Evolutionary conservation across 768 basidiomycete species (phyloP).

Genomic region (Coprinellus micaceus): DNA sequence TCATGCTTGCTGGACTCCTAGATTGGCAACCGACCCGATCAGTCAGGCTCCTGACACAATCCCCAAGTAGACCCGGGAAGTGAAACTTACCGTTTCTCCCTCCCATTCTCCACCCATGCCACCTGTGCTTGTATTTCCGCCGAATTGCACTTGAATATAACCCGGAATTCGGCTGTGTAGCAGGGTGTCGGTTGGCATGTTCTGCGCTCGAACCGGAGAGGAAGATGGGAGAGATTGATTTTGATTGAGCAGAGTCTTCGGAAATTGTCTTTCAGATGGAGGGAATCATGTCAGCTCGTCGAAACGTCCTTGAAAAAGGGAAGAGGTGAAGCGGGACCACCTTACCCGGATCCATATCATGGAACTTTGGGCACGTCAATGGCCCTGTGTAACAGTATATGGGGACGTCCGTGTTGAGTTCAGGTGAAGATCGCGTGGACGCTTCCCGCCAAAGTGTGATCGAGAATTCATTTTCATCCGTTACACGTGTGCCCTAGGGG

Average conservation of each 20-base stretch:
- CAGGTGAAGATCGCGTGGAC: not conserved
- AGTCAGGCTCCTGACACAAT: too few relatives aligned
- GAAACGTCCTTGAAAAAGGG: too few relatives aligned
- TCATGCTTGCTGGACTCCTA: too few relatives aligned
- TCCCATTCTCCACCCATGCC: constrained; percentile 2
- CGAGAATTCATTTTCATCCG: constrained; percentile 40
- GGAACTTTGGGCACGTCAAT: not conserved
- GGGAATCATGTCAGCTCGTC: not conserved
- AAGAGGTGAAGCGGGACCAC: not conserved
- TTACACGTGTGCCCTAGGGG: constrained; percentile 46
- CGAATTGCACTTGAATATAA: constrained; percentile 1
- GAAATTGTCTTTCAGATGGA: not conserved
- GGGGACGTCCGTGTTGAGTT: too few relatives aligned
- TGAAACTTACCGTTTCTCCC: not conserved
- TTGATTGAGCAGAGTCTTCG: constrained; percentile 16
- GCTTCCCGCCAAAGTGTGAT: constrained; percentile 4
- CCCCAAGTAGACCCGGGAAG: too few relatives aligned
- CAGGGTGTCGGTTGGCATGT: not conserved
- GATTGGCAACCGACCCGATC: too few relatives aligned
- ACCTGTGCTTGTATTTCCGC: constrained; percentile 2
- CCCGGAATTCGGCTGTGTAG: constrained; percentile 2
- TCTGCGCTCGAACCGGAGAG: not conserved
- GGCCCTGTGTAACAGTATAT: constrained; percentile 11
- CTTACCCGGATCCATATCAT: constrained; percentile 4
- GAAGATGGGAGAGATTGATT: constrained; percentile 14